Evolutionary conservation across 306 rosid species (phyloP).

Genomic region (Acacia confusa): DNA sequence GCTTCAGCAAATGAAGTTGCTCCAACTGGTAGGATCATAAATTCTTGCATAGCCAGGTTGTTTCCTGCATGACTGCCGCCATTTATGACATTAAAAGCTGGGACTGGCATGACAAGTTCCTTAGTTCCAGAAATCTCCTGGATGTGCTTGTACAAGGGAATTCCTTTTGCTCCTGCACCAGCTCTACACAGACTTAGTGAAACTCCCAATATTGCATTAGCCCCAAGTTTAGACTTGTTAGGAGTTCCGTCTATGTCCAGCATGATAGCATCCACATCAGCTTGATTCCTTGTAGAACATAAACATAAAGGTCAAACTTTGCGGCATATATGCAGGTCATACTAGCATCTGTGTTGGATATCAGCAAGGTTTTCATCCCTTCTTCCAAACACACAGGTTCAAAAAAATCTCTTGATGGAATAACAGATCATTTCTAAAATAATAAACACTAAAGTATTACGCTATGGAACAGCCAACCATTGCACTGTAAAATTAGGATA

Average conservation of each 20-base stretch:
- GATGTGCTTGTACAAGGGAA: constrained; percentile 88
- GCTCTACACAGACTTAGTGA: constrained; percentile 94
- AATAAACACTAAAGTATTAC: neutral
- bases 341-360: neutral
- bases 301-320: constrained; percentile 24
- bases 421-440: neutral
- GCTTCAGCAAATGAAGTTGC: constrained; percentile 94
- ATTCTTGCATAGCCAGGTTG: constrained; percentile 97
- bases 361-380: neutral
- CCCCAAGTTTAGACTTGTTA: constrained; percentile 93
- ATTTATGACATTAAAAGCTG: constrained; percentile 96
- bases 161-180: constrained; percentile 92
- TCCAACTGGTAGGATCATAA: constrained; percentile 93
- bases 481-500: no score
- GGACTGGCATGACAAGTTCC: constrained; percentile 98
- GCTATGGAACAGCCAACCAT: no score
- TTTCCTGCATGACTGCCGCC: constrained; percentile 99
- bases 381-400: neutral
- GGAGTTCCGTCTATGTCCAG: constrained; percentile 96
- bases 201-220: constrained; percentile 97
- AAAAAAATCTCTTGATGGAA: neutral
- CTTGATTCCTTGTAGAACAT: constrained; percentile 66
- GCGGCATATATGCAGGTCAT: constrained; percentile 25
- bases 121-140: constrained; percentile 85
- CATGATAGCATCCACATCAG: constrained; percentile 86